Evolutionary conservation across 352 stramenopile genomes (phyloP).

Genomic region (Phytopythium helicoides): DNA sequence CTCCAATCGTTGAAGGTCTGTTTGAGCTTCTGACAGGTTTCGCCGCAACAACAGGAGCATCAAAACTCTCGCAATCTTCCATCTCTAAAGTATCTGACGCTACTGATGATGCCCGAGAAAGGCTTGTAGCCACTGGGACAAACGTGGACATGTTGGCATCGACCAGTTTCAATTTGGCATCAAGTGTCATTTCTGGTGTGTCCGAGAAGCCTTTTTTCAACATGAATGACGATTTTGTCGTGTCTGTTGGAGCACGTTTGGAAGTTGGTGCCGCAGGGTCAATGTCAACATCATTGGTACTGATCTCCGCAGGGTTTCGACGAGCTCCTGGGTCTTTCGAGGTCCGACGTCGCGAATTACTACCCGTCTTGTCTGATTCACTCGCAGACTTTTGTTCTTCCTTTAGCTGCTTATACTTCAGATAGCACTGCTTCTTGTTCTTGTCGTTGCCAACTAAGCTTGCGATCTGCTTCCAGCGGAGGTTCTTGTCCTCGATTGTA

Average conservation of each 20-base stretch:
- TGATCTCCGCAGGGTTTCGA: background rate
- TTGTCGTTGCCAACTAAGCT: conserved; percentile 53
- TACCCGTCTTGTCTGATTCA: conserved; percentile 3
- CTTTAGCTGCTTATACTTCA: conserved; percentile 86
- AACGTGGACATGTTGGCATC: background rate
- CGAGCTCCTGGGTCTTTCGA: background rate
- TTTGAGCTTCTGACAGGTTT: background rate
- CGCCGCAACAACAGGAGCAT: conserved; percentile 1
- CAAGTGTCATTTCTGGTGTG: background rate
- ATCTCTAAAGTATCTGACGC: conserved; percentile 32
- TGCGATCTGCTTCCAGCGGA: conserved; percentile 70
- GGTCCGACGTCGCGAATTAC: conserved; percentile 7
- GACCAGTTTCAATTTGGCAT: background rate
- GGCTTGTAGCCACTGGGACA: background rate
- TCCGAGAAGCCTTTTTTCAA: background rate
- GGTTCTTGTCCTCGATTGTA: conserved; percentile 60
- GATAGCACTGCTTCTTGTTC: conserved; percentile 79
- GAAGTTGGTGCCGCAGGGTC: background rate
- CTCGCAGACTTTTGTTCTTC: conserved; percentile 42
- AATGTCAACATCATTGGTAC: background rate
- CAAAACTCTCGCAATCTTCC: conserved; percentile 55
- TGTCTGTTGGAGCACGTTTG: no score
- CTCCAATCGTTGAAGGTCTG: conserved; percentile 1
- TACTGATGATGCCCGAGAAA: conserved; percentile 1
- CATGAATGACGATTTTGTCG: background rate